Evolutionary conservation across 1,284 basidiomycete species (phyloP), one percentile per base, ranked within the genome.

Genomic region (Hemileia vastatrix): DNA sequence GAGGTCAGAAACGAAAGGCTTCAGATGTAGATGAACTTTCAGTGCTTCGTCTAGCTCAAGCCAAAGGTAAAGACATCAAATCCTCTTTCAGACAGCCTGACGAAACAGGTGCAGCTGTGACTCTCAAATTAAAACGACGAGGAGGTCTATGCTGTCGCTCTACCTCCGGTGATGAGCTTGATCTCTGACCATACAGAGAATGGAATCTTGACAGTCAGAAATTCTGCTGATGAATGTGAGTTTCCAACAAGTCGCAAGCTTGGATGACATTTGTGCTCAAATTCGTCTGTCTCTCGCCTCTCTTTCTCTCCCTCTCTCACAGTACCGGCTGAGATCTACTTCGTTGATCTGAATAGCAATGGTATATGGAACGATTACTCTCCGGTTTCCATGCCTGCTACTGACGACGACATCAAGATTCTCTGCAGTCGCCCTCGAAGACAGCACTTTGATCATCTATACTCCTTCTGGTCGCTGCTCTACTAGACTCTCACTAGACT

Each of bases 381-480:
- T 27, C 27, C 27, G 27, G 27, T 27, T 27, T 6, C 27, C n/a
- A n/a, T 83, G 4, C 74, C 92, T 3, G 78, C 80, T 0, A 74
- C 88, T 33, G 83, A 83, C 1, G 83, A 84, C 0, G n/a, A 86
- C 87, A 0, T 72, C 76, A 1, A 71, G 72, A 1, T 90, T 90
- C 72, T 85, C 84, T 66, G 91, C 88, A 1, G 86, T 83, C 1
- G 87, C 83, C 0, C 80, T 83, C 77, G 81, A 85, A 66, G 89
- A 94, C 72, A 87, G 87, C 0, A 81, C 81, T 3, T 77, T 95
- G 18, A 82, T 81, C 67, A 82, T 91, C 2, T 94, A 92, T 75
- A 86, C 88, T 1, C 81, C 81, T 52, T 84, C 83, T 0, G 92
- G 91, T 4, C 77, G 90, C n/a, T n/a, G n/a, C n/a, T n/a, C n/a